Evolutionary conservation across 2,329 filamentous ascomycete genomes (phyloP).

Genomic region (Fusarium sp.): DNA sequence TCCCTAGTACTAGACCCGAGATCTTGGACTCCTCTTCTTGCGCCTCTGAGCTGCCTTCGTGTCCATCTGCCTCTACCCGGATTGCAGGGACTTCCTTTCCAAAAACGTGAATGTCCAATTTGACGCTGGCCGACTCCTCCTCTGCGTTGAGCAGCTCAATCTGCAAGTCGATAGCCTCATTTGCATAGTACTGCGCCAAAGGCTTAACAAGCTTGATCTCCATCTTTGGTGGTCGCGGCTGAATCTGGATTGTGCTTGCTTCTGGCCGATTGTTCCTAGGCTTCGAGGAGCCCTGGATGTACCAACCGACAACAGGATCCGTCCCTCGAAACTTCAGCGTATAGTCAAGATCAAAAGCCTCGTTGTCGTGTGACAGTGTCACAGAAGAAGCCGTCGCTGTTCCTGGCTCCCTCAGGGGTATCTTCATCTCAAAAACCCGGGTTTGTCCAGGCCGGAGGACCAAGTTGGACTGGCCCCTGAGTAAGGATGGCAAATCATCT

Average conservation of each 20-base stretch:
- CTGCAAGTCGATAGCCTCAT: slow-evolving; percentile 74
- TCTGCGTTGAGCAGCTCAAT: slow-evolving; percentile 83
- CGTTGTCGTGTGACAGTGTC: slow-evolving; percentile 67
- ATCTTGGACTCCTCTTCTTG: slow-evolving; percentile 55
- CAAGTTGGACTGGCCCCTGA: slow-evolving; percentile 68
- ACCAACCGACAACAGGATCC: slow-evolving; percentile 59
- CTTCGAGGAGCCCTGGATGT: slow-evolving; percentile 52
- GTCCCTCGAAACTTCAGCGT: slow-evolving; percentile 61
- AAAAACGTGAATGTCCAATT: slow-evolving; percentile 71
- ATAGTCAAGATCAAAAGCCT: slow-evolving; percentile 72
- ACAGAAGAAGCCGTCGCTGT: slow-evolving; percentile 72
- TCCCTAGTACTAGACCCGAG: slow-evolving; percentile 54
- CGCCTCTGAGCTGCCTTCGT: slow-evolving; percentile 46
- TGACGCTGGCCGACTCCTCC: slow-evolving; percentile 76
- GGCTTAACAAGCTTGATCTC: slow-evolving; percentile 71
- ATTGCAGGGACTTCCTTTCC: slow-evolving; percentile 63
- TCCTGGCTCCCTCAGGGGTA: slow-evolving; percentile 83
- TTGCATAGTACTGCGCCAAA: slow-evolving; percentile 79
- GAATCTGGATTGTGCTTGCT: slow-evolving; percentile 69
- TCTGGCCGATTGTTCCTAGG: slow-evolving; percentile 59
- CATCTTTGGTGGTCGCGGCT: slow-evolving; percentile 92
- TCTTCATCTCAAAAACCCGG: slow-evolving; percentile 73
- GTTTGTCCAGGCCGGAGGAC: slow-evolving; percentile 71
- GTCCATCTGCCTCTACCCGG: slow-evolving; percentile 50
- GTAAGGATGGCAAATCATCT: slow-evolving; percentile 47